Evolutionary conservation across 1,284 basidiomycete genomes (phyloP), one percentile per base, ranked within the genome.

Genomic region (Marasmius tenuissimus): DNA sequence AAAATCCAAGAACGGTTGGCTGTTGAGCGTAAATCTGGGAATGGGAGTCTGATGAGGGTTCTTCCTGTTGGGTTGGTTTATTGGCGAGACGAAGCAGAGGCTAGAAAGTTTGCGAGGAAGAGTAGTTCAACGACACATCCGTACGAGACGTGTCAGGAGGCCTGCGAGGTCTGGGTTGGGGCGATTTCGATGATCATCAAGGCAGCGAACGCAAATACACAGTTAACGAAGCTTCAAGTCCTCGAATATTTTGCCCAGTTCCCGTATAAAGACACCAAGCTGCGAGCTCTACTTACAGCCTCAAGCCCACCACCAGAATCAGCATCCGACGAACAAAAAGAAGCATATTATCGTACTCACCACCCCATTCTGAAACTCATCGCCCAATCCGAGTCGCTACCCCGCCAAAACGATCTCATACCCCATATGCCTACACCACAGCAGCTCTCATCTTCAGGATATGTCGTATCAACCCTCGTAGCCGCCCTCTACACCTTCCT

Each of bases 401-500:
- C 70, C 48, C 38, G 38, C 20, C 49, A 39, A 12, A 12, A 34
- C 16, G 33, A 56, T 18, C 63, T 54, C 53, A 20, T 61, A 62
- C 5, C 61, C 48, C 14, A 70, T 14, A 69, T 79, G 16, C 80
- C 78, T 0, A 62, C 62, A 1, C 64, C 47, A 7, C 50, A 65
- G 0, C 64, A 69, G 4, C 70, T 81, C 37, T 72, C 75, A 3
- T 79, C 78, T 0, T 68, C 74, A 0, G 78, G 75, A 14, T 80
- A 75, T 60, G 77, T 79, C 14, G 62, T 76, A 1, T 68, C 80
- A 61, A 76, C 76, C 0, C 62, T 78, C 12, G 68, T 75, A 4
- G 75, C 78, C 1, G 79, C 76, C 4, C 68, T 81, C 2, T 80
- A 80, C 61, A 78, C 77, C 51, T 80, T 80, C 65, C 72, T 80